A percentile compares a stretch with the other conserved stretches of the same genome.
Evolutionary conservation across 495 filamentous ascomycete species (phyloP).

Genomic region (Aspergillus cavernicola): DNA sequence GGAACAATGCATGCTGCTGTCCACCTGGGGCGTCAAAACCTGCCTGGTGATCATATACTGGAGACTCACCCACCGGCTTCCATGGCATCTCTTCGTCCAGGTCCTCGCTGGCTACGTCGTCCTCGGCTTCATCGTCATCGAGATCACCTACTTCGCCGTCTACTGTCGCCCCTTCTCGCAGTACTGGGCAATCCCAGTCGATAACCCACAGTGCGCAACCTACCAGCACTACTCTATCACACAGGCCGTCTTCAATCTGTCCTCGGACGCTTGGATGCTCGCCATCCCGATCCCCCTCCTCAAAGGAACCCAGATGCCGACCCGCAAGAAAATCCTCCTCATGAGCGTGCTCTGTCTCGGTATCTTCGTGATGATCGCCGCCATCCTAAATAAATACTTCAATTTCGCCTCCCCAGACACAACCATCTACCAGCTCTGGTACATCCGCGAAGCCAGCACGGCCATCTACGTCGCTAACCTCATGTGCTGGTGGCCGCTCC

Average conservation of each 20-base stretch:
- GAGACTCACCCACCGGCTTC: conserved; percentile 37
- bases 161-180: conserved; percentile 61
- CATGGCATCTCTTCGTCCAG: conserved; percentile 45
- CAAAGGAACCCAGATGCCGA: conserved; percentile 48
- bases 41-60: conserved; percentile 51
- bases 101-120: conserved; percentile 51
- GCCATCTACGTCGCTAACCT: conserved; percentile 61
- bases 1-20: conserved; percentile 50
- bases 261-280: conserved; percentile 60
- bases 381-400: conserved; percentile 66
- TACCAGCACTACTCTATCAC: conserved; percentile 57
- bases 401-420: conserved; percentile 54
- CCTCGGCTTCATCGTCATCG: conserved; percentile 55
- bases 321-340: conserved; percentile 50
- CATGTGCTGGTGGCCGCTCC: conserved; percentile 58
- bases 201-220: conserved; percentile 33
- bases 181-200: conserved; percentile 54
- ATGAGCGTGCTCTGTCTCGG: conserved; percentile 50
- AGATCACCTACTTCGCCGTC: conserved; percentile 58
- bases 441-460: conserved; percentile 61
- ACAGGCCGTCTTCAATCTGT: conserved; percentile 64
- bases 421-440: conserved; percentile 55
- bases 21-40: conserved; percentile 48
- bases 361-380: conserved; percentile 60
- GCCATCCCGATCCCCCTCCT: conserved; percentile 59